Evolutionary conservation across 441 rosid genomes (phyloP), one percentile per base, ranked within the genome.

Genomic region (Aleurites moluccanus): DNA sequence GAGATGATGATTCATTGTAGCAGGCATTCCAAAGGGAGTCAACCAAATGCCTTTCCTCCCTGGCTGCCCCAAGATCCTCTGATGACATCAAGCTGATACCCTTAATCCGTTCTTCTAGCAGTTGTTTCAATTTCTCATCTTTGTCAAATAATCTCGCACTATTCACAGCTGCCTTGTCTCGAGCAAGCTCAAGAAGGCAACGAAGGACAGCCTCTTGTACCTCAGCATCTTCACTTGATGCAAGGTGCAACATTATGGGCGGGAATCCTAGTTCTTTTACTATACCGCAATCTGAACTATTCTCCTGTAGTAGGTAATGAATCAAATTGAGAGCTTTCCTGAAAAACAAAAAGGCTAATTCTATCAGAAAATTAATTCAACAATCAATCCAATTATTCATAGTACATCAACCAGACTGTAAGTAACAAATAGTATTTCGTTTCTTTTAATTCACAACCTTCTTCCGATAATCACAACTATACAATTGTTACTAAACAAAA

Each of bases 301-400:
- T 91, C 85, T 91, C 98, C 2, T 83, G 91, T 77, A 94, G 78
- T 45, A 94, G 90, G 83, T 92, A 94, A 70, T 92, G 92, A 77
- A 92, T 86, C 92, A 92, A 81, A 82, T 92, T 85, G 74, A 94
- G 83, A 16, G 97, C 99, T 83, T 91, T 94, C 88, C 98, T 92
- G 97, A 45, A 81, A 79, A n/a, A n/a, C n/a, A 55, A 13, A 15
- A 4, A 64, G 21, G 28, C n/a, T n/a, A n/a, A n/a, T n/a, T n/a
- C 14, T 4, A 50, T 67, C 8, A 73, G 66, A 75, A 75, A 68
- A 38, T 61, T 67, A 21, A 64, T 63, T 47, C 28, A 35, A 67
- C 60, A 62, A 66, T 57, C 6, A 30, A 73, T 11, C 23, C 28
- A 50, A 11, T 55, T 13, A 71, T 44, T 10, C 33, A 71, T 18